These are phyloP conservation scores for Cladosporium austrohemisphaericum DNA, from an alignment of 2,329 filamentous ascomycete genomes.

Conservation along the genomic window DNA sequence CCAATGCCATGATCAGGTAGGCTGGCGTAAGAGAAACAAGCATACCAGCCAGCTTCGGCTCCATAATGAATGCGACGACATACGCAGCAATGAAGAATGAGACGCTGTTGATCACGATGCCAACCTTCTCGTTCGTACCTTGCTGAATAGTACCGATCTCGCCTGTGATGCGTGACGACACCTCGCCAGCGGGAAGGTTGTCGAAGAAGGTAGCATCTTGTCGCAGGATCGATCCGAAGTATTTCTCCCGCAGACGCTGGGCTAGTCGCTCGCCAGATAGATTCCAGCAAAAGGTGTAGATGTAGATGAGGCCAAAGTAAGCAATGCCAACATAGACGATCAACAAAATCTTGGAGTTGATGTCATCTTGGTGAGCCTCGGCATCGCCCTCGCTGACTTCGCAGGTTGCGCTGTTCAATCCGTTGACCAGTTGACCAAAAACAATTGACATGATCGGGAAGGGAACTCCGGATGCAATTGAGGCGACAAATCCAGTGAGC, in stretches of 20 bases:
- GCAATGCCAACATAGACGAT: slow-evolving; percentile 63
- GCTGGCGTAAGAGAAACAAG: slow-evolving; percentile 61
- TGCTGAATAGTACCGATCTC: slow-evolving; percentile 57
- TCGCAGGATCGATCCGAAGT: slow-evolving; percentile 55
- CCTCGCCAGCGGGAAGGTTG: slow-evolving; percentile 60
- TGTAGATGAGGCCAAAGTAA: slow-evolving; percentile 61
- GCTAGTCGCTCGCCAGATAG: slow-evolving; percentile 61
- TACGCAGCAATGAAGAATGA: slow-evolving; percentile 40
- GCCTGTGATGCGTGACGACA: slow-evolving; percentile 60
- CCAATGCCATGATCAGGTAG: slow-evolving; percentile 56
- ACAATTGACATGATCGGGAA: slow-evolving; percentile 63
- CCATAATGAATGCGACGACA: slow-evolving; percentile 38
- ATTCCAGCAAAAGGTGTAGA: slow-evolving; percentile 61
- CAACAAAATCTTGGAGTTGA: slow-evolving; percentile 56
- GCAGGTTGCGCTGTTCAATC: slow-evolving; percentile 57
- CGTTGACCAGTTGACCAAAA: slow-evolving; percentile 61
- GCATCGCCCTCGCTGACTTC: slow-evolving; percentile 32
- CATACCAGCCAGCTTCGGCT: slow-evolving; percentile 58
- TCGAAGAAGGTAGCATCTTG: slow-evolving; percentile 65
- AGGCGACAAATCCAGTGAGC: slow-evolving; percentile 40
- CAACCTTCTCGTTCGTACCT: slow-evolving; percentile 42
- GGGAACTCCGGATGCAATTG: slow-evolving; percentile 57
- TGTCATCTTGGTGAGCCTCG: slow-evolving; percentile 38
- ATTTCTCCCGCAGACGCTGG: slow-evolving; percentile 58
- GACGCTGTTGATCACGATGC: slow-evolving; percentile 32